Evolutionary conservation across 1,284 basidiomycete species (phyloP), one percentile per base, ranked within the genome.

Genomic region (Puccinia novopanici): DNA sequence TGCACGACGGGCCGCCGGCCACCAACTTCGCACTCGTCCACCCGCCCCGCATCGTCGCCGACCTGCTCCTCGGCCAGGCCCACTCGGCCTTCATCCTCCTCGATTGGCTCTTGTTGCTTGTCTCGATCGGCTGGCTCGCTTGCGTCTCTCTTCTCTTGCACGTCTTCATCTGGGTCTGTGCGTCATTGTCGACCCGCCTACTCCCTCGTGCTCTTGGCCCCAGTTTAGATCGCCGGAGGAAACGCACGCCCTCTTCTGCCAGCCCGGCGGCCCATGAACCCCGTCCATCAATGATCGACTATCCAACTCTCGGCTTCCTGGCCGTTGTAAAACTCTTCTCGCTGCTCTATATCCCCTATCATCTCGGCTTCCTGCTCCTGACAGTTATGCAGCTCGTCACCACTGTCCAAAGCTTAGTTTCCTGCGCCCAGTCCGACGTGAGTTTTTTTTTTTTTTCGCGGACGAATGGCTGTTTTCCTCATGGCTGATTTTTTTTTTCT

Each of bases 331-430:
- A 91, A 63, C 81, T 89, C 15, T 86, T 91, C 17, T 90, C 94
- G 59, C 89, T 91, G 82, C 83, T 93, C 40, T 87, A 93, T 80
- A 88, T 96, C 27, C 95, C 95, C 0, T 94, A 93, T 89, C 94
- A 97, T 86, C 92, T 95, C 45, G 93, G 92, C 1, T 94, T 92
- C 85, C 88, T 96, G 19, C 90, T 92, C 50, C 90, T 91, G 82
- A 93, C 92, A 89, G 82, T 92, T 19, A 89, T 93, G 57, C 92
- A 95, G 82, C 87, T 93, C 67, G 77, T 84, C 63, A 85, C 84
- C 50, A 85, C 85, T 17, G 74, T 86, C 2, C 84, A 85, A 5
- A 81, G 83, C n/a, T 81, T 82, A 52, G 54, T 82, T 13, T 61
- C 30, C 27, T 24, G 24, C 22, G 0, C 3, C 3, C 37, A 40